Percentiles rank a stretch among this genome's conserved stretches.
Evolutionary conservation across 176 grass and related monocot species (phyloP).

Genomic region (Puccinellia tenuiflora): DNA sequence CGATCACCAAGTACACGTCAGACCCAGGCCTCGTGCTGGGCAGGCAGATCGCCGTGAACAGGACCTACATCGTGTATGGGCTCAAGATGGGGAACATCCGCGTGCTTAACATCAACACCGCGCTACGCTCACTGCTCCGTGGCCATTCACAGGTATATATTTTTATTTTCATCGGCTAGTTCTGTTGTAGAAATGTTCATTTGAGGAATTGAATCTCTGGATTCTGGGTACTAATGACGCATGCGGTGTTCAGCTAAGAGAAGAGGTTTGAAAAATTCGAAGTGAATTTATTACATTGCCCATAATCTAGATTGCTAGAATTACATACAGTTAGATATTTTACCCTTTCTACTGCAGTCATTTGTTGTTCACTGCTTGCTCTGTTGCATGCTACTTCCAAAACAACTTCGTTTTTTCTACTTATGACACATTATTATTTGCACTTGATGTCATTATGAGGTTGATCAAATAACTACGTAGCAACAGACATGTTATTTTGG

Average conservation of each 20-base stretch:
- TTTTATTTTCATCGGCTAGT: not conserved
- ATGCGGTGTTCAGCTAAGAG: not conserved
- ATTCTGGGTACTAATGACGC: not conserved
- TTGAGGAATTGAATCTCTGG: not conserved
- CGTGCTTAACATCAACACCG: conserved; percentile 94
- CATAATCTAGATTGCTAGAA: not conserved
- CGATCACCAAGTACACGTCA: conserved; percentile 97
- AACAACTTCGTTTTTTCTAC: not conserved
- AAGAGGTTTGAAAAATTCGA: not conserved
- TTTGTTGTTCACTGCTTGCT: not conserved
- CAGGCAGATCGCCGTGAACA: conserved; percentile 87
- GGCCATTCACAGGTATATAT: conserved; percentile 83
- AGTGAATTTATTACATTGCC: not conserved
- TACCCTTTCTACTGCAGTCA: not conserved
- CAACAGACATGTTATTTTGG: not conserved
- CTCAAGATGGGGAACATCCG: conserved; percentile 88
- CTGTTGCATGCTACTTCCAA: not conserved
- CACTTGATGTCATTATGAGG: not conserved
- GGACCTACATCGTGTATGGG: conserved; percentile 92
- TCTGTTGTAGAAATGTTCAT: not conserved
- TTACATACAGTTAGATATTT: not conserved
- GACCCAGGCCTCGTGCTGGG: conserved; percentile 93
- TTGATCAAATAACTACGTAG: conserved; percentile 1
- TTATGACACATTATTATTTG: conserved; percentile 10
- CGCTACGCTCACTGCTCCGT: conserved; percentile 86